Conservation (phyloP, 176 grass and related monocot genomes). For the Musa schizocarpa region DNA sequence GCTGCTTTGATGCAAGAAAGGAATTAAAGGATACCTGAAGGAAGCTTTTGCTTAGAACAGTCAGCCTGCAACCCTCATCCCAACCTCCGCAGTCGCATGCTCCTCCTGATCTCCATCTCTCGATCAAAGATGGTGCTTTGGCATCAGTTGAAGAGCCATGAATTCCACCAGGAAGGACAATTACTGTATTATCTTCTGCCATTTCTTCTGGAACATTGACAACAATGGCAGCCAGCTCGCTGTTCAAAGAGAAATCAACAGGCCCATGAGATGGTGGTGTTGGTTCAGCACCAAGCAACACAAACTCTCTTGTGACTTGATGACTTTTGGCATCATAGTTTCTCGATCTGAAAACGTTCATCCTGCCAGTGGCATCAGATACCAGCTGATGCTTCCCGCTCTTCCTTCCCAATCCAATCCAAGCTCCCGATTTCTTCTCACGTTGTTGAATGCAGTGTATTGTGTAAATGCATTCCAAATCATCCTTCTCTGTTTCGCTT, state of each 20-base stretch:
- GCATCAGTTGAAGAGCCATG: slow-evolving; percentile 50
- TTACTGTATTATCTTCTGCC: slow-evolving; percentile 33
- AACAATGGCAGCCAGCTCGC: slow-evolving; percentile 68
- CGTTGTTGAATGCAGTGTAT: slow-evolving; percentile 62
- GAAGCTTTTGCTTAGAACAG: slow-evolving; percentile 51
- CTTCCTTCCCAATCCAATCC: slow-evolving; percentile 56
- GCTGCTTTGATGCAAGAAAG: background rate
- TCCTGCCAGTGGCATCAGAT: slow-evolving; percentile 51
- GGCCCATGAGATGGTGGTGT: slow-evolving; percentile 32
- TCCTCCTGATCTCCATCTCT: slow-evolving; percentile 84
- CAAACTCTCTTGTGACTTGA: slow-evolving; percentile 54
- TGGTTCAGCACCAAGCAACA: slow-evolving; percentile 61
- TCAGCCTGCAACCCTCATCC: slow-evolving; percentile 84
- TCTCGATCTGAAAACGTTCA: slow-evolving; percentile 51
- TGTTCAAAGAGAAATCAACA: slow-evolving; percentile 32
- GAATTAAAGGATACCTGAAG: slow-evolving; percentile 39
- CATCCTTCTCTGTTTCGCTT: slow-evolving; percentile 28
- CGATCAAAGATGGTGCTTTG: slow-evolving; percentile 53
- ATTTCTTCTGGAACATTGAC: slow-evolving; percentile 28
- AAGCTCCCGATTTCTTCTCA: slow-evolving; percentile 48
- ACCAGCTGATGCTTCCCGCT: slow-evolving; percentile 63
- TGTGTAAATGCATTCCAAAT: slow-evolving; percentile 53
- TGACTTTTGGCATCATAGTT: slow-evolving; percentile 28
- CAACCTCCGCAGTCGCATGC: slow-evolving; percentile 92
- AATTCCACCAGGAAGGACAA: slow-evolving; percentile 64